phyloP scores from a whole-genome alignment of 2,329 filamentous ascomycete genomes.

The Leptodontidium sp. region DNA sequence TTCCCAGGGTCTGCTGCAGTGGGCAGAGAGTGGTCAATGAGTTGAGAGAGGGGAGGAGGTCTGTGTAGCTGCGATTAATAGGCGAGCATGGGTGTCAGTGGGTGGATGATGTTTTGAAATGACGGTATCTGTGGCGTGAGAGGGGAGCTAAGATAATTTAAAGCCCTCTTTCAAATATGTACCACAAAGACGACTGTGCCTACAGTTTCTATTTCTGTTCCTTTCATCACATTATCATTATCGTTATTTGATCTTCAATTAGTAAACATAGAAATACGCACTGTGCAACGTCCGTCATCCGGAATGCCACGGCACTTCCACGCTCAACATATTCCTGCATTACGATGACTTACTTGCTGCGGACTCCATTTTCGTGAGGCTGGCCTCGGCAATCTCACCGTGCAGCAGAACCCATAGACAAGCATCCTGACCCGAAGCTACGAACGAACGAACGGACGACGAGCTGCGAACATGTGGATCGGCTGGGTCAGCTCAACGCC shows the following conservation, averaged over 20 bases:
- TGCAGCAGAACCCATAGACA: conserved; percentile 3
- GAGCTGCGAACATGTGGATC: background rate
- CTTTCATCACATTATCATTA: background rate
- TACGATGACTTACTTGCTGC: background rate
- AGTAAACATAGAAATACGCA: too few species aligned
- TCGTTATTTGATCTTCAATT: too few species aligned
- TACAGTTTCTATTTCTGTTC: background rate
- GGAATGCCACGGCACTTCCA: background rate
- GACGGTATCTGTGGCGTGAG: conserved; percentile 5
- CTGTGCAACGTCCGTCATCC: background rate
- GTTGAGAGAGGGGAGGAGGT: background rate
- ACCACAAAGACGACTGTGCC: background rate
- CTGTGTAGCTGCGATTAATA: conserved; percentile 1
- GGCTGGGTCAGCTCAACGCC: background rate
- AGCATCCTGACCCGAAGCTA: background rate
- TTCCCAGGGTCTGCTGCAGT: background rate
- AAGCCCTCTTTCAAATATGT: background rate
- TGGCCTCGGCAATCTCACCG: background rate
- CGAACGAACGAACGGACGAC: background rate
- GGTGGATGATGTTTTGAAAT: background rate
- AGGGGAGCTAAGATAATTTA: background rate
- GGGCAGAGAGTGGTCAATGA: conserved; percentile 8
- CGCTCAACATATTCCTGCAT: background rate
- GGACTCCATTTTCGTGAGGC: background rate
- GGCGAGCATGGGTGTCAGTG: background rate